Evolutionary conservation across 768 basidiomycete genomes (phyloP), one percentile per base, ranked within the genome.

Genomic region (Kwoniella europaea): DNA sequence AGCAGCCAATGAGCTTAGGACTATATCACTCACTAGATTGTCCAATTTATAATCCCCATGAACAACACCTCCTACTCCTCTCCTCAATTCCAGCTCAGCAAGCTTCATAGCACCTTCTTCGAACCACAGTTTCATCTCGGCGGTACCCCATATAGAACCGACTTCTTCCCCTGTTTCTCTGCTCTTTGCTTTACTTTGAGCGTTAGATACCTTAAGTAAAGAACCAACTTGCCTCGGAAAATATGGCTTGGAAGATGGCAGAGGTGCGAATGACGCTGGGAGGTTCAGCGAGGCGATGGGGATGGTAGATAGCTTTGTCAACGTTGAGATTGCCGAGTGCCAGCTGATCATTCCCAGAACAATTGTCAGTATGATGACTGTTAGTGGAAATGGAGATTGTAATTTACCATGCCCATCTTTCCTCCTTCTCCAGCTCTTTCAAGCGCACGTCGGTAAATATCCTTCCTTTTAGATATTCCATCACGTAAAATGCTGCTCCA

Each of bases 11-110:
- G 44, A 46, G 44, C 12, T 46, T 4, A 46, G 44, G 44, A 3
- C 20, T 35, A 59, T 18, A 6, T 50, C 1, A 72, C 84, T 15
- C 52, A 98, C 88, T 73, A 99, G 82, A 82, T 99, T 99, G 84
- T 99, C 96, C n/a, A 96, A 86, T 83, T 99, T 99, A 82, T 92
- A 98, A 83, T 99, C 96, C 29, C 96, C 96, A 81, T 98, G 96
- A 5, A 98, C 94, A 73, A 99, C 78, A 22, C 76, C 68, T 55
- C 92, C 89, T 65, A 88, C 85, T 0, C 92, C 92, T 0, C 87
- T 88, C 81, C 89, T 89, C 72, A 80, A 85, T 84, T 95, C 93
- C 76, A 92, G 88, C 2, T 67, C 71, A 0, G 93, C 94, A 29
- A 92, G 84, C 78, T 92, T 88, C 35, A 84, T 82, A 22, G 80